Base-by-base conservation (phyloP, 1,284 basidiomycete genomes). In the Heliocybe sulcata region DNA sequence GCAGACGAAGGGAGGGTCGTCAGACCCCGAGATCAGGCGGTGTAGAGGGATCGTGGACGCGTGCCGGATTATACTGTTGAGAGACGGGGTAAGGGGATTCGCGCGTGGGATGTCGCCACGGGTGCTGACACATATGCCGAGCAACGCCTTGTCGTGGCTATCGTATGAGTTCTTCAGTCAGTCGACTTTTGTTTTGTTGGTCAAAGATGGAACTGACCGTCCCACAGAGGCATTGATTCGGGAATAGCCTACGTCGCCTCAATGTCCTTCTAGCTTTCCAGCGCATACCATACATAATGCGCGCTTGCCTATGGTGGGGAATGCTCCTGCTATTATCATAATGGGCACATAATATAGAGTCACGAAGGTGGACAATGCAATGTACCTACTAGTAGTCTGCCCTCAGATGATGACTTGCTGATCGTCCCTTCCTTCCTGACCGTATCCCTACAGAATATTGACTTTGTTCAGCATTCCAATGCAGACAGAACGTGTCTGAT, bases 131-230 rank as follows among this genome's bases (percentile, higher is more conserved):
- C 93, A 93, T 60, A 94, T 98, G 85, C 97, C 97, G 9, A 95
- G 92, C 66, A 98, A 97, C 57, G 97, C 97, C 6, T 79, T 99
- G 52, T 97, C 93, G 72, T 99, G 97, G 96, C 76, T 98, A 68
- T 93, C 90, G 52, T 96, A 96, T 67, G 93, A 96, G 72, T 95
- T 94, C 74, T 96, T 95, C 80, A 95, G 92, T 94, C 68, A 75
- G 92, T 85, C 14, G 16, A 45, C 35, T 45, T 50, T 20, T 55
- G 51, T 51, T 19, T 25, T 50, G 1, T 26, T 12, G 11, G 8
- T 19, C 10, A 42, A 56, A 33, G 38, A 38, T 55, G 54, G 10
- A 11, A 58, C 52, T 56, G 49, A 27, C 53, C 26, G 22, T 45
- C 19, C 19, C 65, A 54, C 72, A 89, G 85, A 89, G 72, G 81